Evolutionary conservation across 1,284 basidiomycete species (phyloP), one percentile per base, ranked within the genome.

Genomic region (Salmacisia buchloeana): DNA sequence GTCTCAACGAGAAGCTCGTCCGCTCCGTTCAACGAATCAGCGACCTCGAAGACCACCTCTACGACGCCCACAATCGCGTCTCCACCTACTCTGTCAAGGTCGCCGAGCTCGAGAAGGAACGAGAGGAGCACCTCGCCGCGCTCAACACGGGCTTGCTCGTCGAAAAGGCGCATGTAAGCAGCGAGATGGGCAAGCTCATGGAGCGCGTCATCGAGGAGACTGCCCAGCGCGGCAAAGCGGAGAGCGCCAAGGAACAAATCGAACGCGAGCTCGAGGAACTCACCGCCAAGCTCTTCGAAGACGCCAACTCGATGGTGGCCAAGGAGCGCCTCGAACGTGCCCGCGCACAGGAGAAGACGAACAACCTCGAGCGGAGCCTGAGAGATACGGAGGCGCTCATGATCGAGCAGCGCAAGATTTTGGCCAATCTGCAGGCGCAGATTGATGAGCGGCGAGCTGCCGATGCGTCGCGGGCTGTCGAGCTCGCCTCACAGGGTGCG

Each of bases 171-270:
- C 89, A 94, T 80, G 93, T 98, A 65, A 92, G 90, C 21, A 81
- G 87, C 7, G 96, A 98, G 82, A 88, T 98, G 75, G 94, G 88
- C 72, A 86, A 92, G 33, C 84, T 98, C 69, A 97, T 97, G 86
- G 91, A 94, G 71, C 89, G 88, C 59, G 88, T 94, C 23, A 91
- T 93, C 13, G 92, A 96, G 74, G 94, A 97, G 81, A 92, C 94
- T 23, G 87, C 91, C 2, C 87, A 89, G 70, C 85, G 93, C 21
- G 93, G 92, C 18, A 88, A 92, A 77, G 94, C 94, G 1, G 86
- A 84, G 65, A 91, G 89, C 18, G 86, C 89, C 46, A 84, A 82
- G 25, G 81, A 81, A 66, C 88, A 88, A 61, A 66, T 82, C 73
- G 67, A 72, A 61, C 71, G 73, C 29, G 82, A 83, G 68, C 73